These are phyloP conservation scores for Beta lomatogona DNA, from an alignment of 179 eudicot genomes.

Conservation along the genomic window DNA sequence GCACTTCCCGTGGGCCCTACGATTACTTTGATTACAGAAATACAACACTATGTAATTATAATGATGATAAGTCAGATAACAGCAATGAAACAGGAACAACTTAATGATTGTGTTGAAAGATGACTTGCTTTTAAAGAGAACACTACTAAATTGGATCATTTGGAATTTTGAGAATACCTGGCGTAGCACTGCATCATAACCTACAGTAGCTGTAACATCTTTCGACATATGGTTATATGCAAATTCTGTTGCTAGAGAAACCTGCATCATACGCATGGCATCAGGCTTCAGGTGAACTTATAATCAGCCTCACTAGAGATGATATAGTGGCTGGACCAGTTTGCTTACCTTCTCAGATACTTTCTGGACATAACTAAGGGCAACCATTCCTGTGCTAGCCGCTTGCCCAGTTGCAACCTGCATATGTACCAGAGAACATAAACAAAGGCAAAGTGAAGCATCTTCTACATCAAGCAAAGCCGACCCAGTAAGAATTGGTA, in stretches of 20 bases:
- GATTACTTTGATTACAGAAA: neutral
- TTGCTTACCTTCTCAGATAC: slow-evolving; percentile 76
- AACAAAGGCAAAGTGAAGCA: neutral
- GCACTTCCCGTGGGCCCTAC: neutral
- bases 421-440: slow-evolving; percentile 12
- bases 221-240: slow-evolving; percentile 83
- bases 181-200: slow-evolving; percentile 88
- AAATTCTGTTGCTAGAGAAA: slow-evolving; percentile 87
- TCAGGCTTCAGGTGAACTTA: slow-evolving; percentile 13
- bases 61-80: neutral
- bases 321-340: neutral
- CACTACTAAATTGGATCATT: neutral
- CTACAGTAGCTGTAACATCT: slow-evolving; percentile 83
- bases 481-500: neutral
- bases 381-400: slow-evolving; percentile 91
- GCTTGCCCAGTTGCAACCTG: slow-evolving; percentile 93
- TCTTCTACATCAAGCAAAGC: neutral
- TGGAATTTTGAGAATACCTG: slow-evolving; percentile 48
- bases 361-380: slow-evolving; percentile 88
- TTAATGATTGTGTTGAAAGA: neutral
- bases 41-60: neutral
- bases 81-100: neutral
- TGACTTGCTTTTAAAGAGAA: neutral
- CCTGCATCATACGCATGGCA: slow-evolving; percentile 41
- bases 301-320: neutral